Evolutionary conservation across 495 filamentous ascomycete genomes (phyloP), one percentile per base, ranked within the genome.

Genomic region (Cudoniella acicularis): DNA sequence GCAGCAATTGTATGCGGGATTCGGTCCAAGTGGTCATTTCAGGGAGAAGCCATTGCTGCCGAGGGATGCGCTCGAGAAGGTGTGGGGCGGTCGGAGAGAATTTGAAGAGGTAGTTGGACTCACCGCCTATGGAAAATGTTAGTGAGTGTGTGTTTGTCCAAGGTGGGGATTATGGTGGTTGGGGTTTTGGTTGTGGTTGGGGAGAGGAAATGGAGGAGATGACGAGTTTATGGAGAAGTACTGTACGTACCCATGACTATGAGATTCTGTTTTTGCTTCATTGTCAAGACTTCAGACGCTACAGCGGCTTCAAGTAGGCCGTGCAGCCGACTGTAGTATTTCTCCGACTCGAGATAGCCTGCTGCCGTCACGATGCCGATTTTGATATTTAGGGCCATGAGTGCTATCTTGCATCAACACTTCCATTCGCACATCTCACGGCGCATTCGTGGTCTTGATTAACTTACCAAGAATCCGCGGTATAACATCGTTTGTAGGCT

Each of bases 351-450:
- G 13, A 89, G 92, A 75, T 98, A 98, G 1, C 95, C 95, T 10
- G 95, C 94, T 4, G 94, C 95, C 0, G 95, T 98, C 23, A 98
- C 94, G 67, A 98, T 98, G 43, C 91, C 95, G 56, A 98, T 83
- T 62, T 87, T 87, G 60, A 87, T 85, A 65, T 81, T 77, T 55
- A 79, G 78, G 59, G 70, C 73, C 63, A 83, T 72, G 49, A 83
- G 75, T n/a, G n/a, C n/a, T n/a, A n/a, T n/a, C n/a, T n/a, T n/a
- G n/a, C n/a, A n/a, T n/a, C n/a, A n/a, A n/a, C n/a, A n/a, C n/a
- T n/a, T n/a, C n/a, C n/a, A n/a, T n/a, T n/a, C n/a, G n/a, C n/a
- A n/a, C n/a, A 59, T 81, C 77, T 75, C 3, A 24, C 23, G 30
- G 13, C 4, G 4, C 13, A 17, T 30, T 54, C 16, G n/a, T n/a